phyloP scores from a whole-genome alignment of 2,329 filamentous ascomycete species.

The Microcyclosporella mali region DNA sequence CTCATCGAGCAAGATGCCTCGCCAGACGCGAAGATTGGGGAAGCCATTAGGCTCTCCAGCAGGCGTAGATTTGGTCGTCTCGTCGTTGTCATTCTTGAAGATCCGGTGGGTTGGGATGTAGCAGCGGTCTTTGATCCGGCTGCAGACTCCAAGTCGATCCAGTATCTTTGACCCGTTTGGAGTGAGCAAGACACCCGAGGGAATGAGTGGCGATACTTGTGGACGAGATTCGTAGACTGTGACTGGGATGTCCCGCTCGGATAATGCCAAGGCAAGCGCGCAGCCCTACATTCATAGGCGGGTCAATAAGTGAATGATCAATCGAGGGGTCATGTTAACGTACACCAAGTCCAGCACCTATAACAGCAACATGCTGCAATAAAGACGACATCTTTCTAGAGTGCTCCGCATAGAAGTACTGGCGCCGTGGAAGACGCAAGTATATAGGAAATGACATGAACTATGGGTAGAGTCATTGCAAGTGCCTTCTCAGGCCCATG shows the following conservation, averaged over 20 bases:
- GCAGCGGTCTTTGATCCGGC: constrained; percentile 39
- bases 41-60: constrained; percentile 45
- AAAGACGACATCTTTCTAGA: not conserved
- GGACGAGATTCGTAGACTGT: constrained; percentile 20
- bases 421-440: too few species aligned
- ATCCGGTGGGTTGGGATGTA: constrained; percentile 49
- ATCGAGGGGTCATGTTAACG: not conserved
- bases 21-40: constrained; percentile 40
- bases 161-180: constrained; percentile 54
- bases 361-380: constrained; percentile 11
- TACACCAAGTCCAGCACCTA: constrained; percentile 19
- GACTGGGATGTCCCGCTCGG: constrained; percentile 15
- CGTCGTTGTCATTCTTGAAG: constrained; percentile 36
- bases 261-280: constrained; percentile 19
- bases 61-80: constrained; percentile 18
- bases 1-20: constrained; percentile 47
- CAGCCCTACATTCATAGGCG: constrained; percentile 13
- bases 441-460: too few species aligned
- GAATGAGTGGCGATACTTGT: constrained; percentile 7
- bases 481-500: too few species aligned
- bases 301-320: not conserved
- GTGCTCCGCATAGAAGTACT: too few species aligned
- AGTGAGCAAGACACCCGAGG: constrained; percentile 47
- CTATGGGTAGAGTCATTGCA: too few species aligned
- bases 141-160: constrained; percentile 46